Conservation (phyloP, 75 land plant genomes). For the Pinus taeda region DNA sequence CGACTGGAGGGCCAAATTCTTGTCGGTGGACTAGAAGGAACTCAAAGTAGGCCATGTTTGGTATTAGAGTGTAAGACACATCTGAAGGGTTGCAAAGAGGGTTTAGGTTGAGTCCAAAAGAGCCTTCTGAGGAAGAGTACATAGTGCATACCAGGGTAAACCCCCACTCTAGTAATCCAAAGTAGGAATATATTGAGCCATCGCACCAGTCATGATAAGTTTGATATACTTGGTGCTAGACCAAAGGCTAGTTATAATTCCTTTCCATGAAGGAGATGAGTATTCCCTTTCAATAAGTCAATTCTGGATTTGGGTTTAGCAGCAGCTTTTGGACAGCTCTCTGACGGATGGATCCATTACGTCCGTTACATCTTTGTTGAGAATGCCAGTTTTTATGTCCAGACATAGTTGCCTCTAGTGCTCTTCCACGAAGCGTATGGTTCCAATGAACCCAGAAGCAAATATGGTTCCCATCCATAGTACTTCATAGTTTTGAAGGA, state of each 20-base stretch:
- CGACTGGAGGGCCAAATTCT: background rate
- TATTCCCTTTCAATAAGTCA: conserved; percentile 29
- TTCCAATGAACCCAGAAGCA: too few relatives aligned
- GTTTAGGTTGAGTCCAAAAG: conserved; percentile 62
- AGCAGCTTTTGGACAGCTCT: conserved; percentile 10
- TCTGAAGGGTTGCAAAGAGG: conserved; percentile 53
- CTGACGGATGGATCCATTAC: conserved; percentile 18
- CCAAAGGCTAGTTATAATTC: conserved; percentile 70
- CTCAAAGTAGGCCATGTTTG: conserved; percentile 84
- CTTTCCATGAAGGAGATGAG: conserved; percentile 58
- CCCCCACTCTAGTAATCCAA: conserved; percentile 50
- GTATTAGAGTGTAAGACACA: conserved; percentile 72
- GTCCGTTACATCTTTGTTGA: too few relatives aligned
- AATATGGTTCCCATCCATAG: too few relatives aligned
- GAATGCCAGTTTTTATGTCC: too few relatives aligned
- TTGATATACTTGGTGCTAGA: conserved; percentile 72
- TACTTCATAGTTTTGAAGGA: too few relatives aligned
- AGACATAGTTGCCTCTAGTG: too few relatives aligned
- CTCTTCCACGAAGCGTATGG: too few relatives aligned
- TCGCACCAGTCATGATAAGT: conserved; percentile 67
- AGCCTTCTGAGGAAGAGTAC: conserved; percentile 84
- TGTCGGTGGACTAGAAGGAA: conserved; percentile 62
- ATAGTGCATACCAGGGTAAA: conserved; percentile 59
- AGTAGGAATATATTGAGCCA: conserved; percentile 77
- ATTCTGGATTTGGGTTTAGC: conserved; percentile 19